These are phyloP conservation scores for Exophiala sideris DNA, from an alignment of 2,329 filamentous ascomycete genomes.

Conservation along the genomic window DNA sequence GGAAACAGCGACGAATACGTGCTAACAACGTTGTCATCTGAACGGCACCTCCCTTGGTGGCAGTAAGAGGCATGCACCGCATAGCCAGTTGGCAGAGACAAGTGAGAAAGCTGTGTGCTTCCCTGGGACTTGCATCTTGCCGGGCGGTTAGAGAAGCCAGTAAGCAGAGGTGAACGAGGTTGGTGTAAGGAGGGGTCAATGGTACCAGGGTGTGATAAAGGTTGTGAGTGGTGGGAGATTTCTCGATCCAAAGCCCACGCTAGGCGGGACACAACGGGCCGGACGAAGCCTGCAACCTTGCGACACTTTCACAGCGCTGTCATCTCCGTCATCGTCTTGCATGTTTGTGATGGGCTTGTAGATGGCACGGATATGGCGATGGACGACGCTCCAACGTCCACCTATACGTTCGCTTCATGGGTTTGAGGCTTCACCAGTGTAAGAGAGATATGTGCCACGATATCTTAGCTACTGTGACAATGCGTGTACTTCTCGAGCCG, in stretches of 20 bases:
- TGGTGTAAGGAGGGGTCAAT: conserved; percentile 11
- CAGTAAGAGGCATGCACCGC: not conserved
- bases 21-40: not conserved
- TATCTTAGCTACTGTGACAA: not conserved
- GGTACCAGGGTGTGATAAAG: conserved; percentile 18
- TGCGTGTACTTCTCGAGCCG: not conserved
- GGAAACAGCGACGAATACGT: not conserved
- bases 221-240: conserved; percentile 14
- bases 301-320: not conserved
- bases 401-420: no score
- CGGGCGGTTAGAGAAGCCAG: conserved; percentile 25
- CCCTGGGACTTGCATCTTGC: conserved; percentile 14
- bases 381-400: no score
- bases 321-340: not conserved
- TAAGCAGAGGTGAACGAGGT: conserved; percentile 16
- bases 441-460: not conserved
- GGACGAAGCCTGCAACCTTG: no score
- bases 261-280: not conserved
- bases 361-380: not conserved
- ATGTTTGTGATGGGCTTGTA: not conserved
- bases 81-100: no score
- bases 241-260: conserved; percentile 1
- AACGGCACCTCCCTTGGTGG: not conserved
- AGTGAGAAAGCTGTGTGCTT: not conserved
- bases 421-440: not conserved